Evolutionary conservation across 2,329 filamentous ascomycete genomes (phyloP), one percentile per base, ranked within the genome.

Genomic region (Verticillium albo-atrum): DNA sequence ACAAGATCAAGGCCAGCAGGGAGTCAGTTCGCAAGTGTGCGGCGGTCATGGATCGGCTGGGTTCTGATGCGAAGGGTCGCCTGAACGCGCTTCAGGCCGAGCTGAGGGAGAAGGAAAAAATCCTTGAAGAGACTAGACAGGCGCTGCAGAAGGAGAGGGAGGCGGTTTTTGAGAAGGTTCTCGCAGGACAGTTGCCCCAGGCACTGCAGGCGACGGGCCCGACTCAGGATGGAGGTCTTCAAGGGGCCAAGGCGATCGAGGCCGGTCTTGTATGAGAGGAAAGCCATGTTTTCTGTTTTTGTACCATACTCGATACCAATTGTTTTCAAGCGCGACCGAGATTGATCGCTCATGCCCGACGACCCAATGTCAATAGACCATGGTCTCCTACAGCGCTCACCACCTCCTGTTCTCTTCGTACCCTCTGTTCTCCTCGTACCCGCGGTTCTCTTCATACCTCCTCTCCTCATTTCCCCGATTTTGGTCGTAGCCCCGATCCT

Each of bases 1-100:
- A 81, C 14, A 76, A 82, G 68, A 80, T 86, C 61, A 77, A 81
- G 64, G 67, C 72, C 17, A 78, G 75, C 3, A 70, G 73, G 47
- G 58, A 57, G 27, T 72, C 78, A 60, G 70, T 77, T 2, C 63
- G 74, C 7, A 66, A 71, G 52, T 75, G 76, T 47, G 64, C 68
- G 23, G 60, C 68, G 0, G 71, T 66, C 4, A 56, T 80, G 20
- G 60, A 66, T 6, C 60, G 64, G 12, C 71, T 78, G 57, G 54
- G 72, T 12, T 62, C 55, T 9, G 54, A 55, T 14, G 34, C 20
- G 6, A 35, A n/a, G 23, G 14, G 32, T 17, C 54, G 54, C 7
- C 54, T 37, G 17, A 25, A 42, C n/a, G 54, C 20, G 6, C 62
- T 76, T 2, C 67, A 70, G 17, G 56, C 62, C 2, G 73, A 77